Evolutionary conservation across 495 filamentous ascomycete species (phyloP).

Genomic region (Trichocladium antarcticum): DNA sequence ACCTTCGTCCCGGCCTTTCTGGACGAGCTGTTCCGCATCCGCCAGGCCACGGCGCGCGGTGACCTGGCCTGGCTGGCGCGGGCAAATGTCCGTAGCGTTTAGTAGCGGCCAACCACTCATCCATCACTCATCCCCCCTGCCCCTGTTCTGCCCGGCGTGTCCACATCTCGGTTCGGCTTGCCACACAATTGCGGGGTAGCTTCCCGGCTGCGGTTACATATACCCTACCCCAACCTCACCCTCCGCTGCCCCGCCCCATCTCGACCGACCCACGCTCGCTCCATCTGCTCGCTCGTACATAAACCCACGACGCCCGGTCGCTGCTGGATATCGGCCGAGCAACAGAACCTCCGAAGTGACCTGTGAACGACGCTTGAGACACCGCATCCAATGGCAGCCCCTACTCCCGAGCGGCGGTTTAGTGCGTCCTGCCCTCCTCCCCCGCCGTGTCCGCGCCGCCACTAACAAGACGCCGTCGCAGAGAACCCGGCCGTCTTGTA

Average conservation of each 20-base stretch:
- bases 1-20: conserved; percentile 83
- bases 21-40: conserved; percentile 52
- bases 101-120: too few relatives aligned
- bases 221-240: conserved; percentile 12
- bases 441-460: not conserved
- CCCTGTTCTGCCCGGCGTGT: too few relatives aligned
- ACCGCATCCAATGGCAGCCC: conserved; percentile 19
- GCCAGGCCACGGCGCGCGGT: conserved; percentile 36
- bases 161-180: not conserved
- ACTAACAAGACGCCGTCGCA: conserved; percentile 23
- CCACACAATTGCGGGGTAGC: conserved; percentile 11
- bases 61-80: conserved; percentile 45
- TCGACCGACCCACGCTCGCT: not conserved
- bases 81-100: conserved; percentile 38
- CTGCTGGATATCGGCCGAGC: too few relatives aligned
- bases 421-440: conserved; percentile 27
- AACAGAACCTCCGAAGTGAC: too few relatives aligned
- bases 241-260: conserved; percentile 3
- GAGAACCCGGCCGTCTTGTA: conserved; percentile 64
- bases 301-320: not conserved
- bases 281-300: not conserved
- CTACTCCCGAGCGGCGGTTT: conserved; percentile 28
- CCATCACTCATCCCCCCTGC: not conserved
- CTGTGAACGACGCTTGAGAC: not conserved
- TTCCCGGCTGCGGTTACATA: conserved; percentile 5